Percentiles rank a stretch among this genome's conserved stretches.
phyloP scores from a whole-genome alignment of 2,329 filamentous ascomycete genomes.

The Ophiostoma piceae region DNA sequence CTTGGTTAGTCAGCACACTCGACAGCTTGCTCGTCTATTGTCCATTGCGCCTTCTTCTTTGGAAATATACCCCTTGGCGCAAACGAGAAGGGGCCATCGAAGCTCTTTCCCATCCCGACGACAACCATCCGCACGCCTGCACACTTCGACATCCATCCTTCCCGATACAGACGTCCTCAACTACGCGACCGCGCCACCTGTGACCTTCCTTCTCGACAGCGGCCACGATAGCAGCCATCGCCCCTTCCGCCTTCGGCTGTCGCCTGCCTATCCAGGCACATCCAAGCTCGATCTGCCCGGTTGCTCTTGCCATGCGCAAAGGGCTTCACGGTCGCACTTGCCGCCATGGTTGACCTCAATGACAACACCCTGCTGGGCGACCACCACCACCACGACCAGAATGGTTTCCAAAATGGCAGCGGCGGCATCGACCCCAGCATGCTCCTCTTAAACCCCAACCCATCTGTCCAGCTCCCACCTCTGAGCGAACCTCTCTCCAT shows the following conservation, averaged over 20 bases:
- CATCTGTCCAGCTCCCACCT: slow-evolving; percentile 20
- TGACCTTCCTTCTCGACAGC: not conserved
- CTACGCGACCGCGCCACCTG: not conserved
- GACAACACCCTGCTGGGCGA: slow-evolving; percentile 21
- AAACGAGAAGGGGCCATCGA: not conserved
- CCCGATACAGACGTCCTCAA: not conserved
- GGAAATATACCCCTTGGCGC: not conserved
- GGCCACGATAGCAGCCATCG: not conserved
- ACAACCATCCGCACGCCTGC: not conserved
- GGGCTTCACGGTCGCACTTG: slow-evolving; percentile 27
- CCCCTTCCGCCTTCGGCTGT: slow-evolving; percentile 16
- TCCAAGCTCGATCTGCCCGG: not conserved
- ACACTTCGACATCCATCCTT: slow-evolving; percentile 11
- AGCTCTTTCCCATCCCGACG: slow-evolving; percentile 18
- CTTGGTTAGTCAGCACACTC: slow-evolving; percentile 3
- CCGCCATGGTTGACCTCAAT: slow-evolving; percentile 33
- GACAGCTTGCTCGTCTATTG: not conserved
- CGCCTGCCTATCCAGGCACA: not conserved
- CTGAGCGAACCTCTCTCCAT: slow-evolving; percentile 21
- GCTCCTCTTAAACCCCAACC: slow-evolving; percentile 26
- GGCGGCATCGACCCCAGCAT: slow-evolving; percentile 28
- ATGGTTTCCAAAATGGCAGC: slow-evolving; percentile 26
- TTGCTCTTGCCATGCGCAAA: slow-evolving; percentile 31
- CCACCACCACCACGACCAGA: slow-evolving; percentile 25
- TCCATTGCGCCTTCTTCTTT: not conserved